Evolutionary conservation across 208 protist genomes (phyloP).

Genomic region (Angomonas ambiguus): DNA sequence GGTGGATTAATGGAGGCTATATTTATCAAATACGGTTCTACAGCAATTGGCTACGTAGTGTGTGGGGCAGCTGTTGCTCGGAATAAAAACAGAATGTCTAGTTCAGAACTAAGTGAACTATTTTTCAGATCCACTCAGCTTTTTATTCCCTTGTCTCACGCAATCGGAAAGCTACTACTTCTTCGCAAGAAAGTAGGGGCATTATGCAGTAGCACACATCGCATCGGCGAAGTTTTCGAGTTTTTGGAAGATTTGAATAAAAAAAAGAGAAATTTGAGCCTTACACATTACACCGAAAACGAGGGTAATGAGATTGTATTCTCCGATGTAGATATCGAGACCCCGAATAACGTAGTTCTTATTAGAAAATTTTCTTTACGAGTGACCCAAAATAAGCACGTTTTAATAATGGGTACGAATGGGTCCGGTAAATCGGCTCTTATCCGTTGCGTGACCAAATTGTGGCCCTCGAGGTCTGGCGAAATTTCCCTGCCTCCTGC

Average conservation of each 20-base stretch:
- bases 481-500: slow-evolving; percentile 32
- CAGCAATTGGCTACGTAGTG: slow-evolving; percentile 61
- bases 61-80: slow-evolving; percentile 61
- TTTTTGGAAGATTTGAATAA: slow-evolving; percentile 19
- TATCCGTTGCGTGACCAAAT: slow-evolving; percentile 49
- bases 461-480: slow-evolving; percentile 72
- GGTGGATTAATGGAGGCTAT: slow-evolving; percentile 51
- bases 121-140: slow-evolving; percentile 66
- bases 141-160: slow-evolving; percentile 66
- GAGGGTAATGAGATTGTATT: slow-evolving; percentile 36
- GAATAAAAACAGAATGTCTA: slow-evolving; percentile 23
- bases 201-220: slow-evolving; percentile 66
- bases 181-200: slow-evolving; percentile 74
- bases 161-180: slow-evolving; percentile 70
- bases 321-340: slow-evolving; percentile 48
- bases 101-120: slow-evolving; percentile 54
- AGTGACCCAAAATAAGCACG: slow-evolving; percentile 43
- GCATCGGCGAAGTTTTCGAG: slow-evolving; percentile 80
- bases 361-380: slow-evolving; percentile 55
- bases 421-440: slow-evolving; percentile 88
- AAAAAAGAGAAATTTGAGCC: neutral
- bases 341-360: slow-evolving; percentile 36
- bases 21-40: slow-evolving; percentile 77
- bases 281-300: slow-evolving; percentile 16
- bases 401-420: slow-evolving; percentile 87